Percentiles rank a stretch among this genome's conserved stretches.
Conservation (phyloP, 1,139 yeast species). For the Schwanniomyces etchellsii region DNA sequence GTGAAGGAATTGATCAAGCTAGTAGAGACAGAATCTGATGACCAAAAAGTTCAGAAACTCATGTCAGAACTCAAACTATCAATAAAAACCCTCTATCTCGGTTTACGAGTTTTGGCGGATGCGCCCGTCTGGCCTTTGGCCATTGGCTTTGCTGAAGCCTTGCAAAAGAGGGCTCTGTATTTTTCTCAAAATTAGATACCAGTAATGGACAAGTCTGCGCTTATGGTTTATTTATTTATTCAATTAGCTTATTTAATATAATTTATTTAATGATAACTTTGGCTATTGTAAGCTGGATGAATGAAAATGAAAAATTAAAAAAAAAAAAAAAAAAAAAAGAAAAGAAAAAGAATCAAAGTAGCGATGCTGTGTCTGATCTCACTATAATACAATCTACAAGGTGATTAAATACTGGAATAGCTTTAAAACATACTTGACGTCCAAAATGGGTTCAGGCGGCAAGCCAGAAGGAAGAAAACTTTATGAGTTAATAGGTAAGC, state of each 20-base stretch:
- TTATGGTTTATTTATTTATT: neutral
- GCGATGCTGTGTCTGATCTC: too few species aligned
- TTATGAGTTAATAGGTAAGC: constrained; percentile 63
- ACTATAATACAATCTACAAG: too few species aligned
- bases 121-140: constrained; percentile 84
- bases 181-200: too few species aligned
- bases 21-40: constrained; percentile 17
- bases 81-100: constrained; percentile 53
- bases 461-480: constrained; percentile 57
- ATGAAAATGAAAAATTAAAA: too few species aligned
- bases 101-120: constrained; percentile 69
- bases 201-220: too few species aligned
- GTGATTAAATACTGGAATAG: too few species aligned
- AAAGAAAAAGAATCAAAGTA: too few species aligned
- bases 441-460: constrained; percentile 1
- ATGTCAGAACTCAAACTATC: constrained; percentile 43
- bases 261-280: neutral
- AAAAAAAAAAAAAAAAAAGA: too few species aligned
- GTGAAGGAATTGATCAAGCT: neutral
- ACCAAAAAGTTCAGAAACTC: constrained; percentile 33
- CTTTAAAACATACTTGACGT: too few species aligned
- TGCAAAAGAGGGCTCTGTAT: constrained; percentile 54
- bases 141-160: constrained; percentile 67
- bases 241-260: neutral
- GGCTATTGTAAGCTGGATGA: constrained; percentile 1